phyloP scores from a whole-genome alignment of 2,329 filamentous ascomycete genomes.

The Volutella citrinella region DNA sequence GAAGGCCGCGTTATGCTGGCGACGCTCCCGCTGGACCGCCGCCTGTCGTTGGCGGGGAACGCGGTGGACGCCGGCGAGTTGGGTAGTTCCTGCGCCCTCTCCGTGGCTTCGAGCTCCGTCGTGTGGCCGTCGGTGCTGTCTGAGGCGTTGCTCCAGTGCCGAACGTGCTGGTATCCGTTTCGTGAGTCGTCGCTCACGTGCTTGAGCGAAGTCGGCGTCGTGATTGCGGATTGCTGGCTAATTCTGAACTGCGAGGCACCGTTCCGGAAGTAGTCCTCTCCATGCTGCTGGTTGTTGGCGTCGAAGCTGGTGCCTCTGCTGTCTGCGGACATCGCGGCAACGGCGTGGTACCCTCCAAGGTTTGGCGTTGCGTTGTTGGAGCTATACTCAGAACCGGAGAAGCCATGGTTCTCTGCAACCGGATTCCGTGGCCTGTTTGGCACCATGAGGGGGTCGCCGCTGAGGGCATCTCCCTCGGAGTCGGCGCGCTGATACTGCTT shows the following conservation, averaged over 20 bases:
- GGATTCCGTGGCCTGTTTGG: slow-evolving; percentile 25
- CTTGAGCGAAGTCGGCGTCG: slow-evolving; percentile 22
- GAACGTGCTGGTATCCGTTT: slow-evolving; percentile 33
- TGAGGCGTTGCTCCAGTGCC: slow-evolving; percentile 43
- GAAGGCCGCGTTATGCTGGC: slow-evolving; percentile 18
- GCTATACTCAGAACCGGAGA: slow-evolving; percentile 24
- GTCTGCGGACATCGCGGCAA: slow-evolving; percentile 19
- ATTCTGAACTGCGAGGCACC: slow-evolving; percentile 8
- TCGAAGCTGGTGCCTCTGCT: slow-evolving; percentile 30
- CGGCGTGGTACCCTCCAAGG: slow-evolving; percentile 21
- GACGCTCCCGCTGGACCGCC: slow-evolving; percentile 26
- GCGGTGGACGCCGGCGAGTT: slow-evolving; percentile 22
- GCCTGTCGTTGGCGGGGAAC: slow-evolving; percentile 18
- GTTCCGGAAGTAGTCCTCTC: slow-evolving; percentile 30
- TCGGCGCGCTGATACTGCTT: slow-evolving; percentile 38
- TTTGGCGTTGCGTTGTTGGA: slow-evolving; percentile 26
- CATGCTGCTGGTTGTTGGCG: slow-evolving; percentile 16
- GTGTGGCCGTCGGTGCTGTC: slow-evolving; percentile 34
- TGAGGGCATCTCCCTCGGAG: slow-evolving; percentile 42
- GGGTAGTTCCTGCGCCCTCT: slow-evolving; percentile 36
- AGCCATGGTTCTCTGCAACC: slow-evolving; percentile 17
- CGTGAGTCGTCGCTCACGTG: slow-evolving; percentile 38
- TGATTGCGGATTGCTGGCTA: slow-evolving; percentile 18
- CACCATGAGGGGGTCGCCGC: slow-evolving; percentile 39
- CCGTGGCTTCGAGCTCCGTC: slow-evolving; percentile 36